Conservation (phyloP, 345 rosid genomes). For the Hibiscus trionum region DNA sequence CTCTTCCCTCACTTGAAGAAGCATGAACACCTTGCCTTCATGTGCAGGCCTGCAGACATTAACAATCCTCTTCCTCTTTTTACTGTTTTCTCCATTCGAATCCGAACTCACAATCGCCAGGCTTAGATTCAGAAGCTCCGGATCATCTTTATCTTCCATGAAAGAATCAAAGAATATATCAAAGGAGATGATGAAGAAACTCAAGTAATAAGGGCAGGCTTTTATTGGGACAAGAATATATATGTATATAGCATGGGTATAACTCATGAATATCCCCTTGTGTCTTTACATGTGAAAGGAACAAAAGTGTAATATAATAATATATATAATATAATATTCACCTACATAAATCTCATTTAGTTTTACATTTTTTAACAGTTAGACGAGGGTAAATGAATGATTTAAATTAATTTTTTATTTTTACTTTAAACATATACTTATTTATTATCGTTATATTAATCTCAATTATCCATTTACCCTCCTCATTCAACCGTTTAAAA, state of each 20-base stretch:
- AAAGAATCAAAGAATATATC: background rate
- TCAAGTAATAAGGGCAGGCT: background rate
- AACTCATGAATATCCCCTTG: slow-evolving; percentile 28
- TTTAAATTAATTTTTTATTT: too few species aligned
- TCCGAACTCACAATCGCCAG: slow-evolving; percentile 33
- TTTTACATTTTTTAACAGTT: too few species aligned
- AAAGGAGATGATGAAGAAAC: background rate
- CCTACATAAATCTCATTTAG: too few species aligned
- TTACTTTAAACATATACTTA: too few species aligned
- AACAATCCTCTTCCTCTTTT: slow-evolving; percentile 31
- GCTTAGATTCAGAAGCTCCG: slow-evolving; percentile 40
- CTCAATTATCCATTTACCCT: too few species aligned
- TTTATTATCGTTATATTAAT: too few species aligned
- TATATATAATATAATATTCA: background rate
- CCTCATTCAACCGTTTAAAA: too few species aligned
- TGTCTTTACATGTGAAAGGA: slow-evolving; percentile 24
- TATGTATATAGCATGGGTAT: slow-evolving; percentile 13
- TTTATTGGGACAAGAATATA: slow-evolving; percentile 17
- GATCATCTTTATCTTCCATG: slow-evolving; percentile 21
- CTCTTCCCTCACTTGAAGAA: slow-evolving; percentile 51
- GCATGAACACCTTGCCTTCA: slow-evolving; percentile 38
- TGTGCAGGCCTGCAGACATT: background rate
- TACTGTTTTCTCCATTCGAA: slow-evolving; percentile 5
- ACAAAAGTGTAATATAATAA: slow-evolving; percentile 11
- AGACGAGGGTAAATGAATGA: too few species aligned